These are phyloP conservation scores for Yueomyces sp. DNA, from an alignment of 1,139 yeast species.

Conservation along the genomic window DNA sequence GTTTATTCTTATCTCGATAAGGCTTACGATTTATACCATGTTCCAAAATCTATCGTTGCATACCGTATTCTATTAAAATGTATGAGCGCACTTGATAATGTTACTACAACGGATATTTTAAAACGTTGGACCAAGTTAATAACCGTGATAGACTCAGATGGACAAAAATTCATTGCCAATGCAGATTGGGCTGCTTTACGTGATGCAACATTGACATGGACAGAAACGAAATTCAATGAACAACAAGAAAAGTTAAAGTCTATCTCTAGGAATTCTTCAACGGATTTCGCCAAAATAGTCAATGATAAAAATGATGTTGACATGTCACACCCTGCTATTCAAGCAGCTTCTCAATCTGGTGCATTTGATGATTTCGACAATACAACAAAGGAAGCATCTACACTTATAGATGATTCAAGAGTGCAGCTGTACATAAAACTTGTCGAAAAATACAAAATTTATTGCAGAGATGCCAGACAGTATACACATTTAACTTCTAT, in stretches of 20 bases:
- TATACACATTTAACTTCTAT: slow-evolving; percentile 27
- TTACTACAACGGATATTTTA: slow-evolving; percentile 43
- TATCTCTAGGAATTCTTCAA: slow-evolving; percentile 1
- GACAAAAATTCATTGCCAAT: slow-evolving; percentile 53
- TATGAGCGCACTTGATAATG: slow-evolving; percentile 47
- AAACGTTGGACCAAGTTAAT: slow-evolving; percentile 51
- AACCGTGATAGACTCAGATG: slow-evolving; percentile 38
- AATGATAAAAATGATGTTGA: slow-evolving; percentile 9
- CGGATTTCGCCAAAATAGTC: not conserved
- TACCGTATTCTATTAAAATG: slow-evolving; percentile 69
- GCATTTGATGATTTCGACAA: slow-evolving; percentile 23
- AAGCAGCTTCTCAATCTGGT: slow-evolving; percentile 27
- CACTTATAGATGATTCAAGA: slow-evolving; percentile 22
- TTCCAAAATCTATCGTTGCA: slow-evolving; percentile 56
- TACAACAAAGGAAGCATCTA: slow-evolving; percentile 5
- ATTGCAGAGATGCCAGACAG: slow-evolving; percentile 34
- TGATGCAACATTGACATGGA: slow-evolving; percentile 53
- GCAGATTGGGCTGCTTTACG: slow-evolving; percentile 86
- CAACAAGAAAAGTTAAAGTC: slow-evolving; percentile 5
- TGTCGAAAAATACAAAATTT: slow-evolving; percentile 38
- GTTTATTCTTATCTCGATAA: slow-evolving; percentile 54
- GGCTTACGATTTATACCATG: slow-evolving; percentile 46
- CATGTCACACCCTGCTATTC: slow-evolving; percentile 25
- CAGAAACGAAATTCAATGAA: slow-evolving; percentile 12
- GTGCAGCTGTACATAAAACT: slow-evolving; percentile 45